Evolutionary conservation across 1,139 yeast genomes (phyloP), one percentile per base, ranked within the genome.

Genomic region (Taphrina flavorubra): DNA sequence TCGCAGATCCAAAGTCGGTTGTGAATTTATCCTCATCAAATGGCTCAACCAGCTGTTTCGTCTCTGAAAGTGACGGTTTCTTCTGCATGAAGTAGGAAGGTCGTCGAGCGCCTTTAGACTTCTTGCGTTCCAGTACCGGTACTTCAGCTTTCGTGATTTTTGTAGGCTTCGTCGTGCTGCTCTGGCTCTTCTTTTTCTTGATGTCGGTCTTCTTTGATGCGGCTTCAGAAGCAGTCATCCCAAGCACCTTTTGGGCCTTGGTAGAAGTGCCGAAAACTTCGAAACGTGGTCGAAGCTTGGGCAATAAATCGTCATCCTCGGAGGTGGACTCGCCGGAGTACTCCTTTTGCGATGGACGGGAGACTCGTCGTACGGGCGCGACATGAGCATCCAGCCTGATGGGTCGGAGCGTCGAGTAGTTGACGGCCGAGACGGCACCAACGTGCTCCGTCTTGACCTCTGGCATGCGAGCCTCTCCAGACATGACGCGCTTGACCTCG

Each of bases 161-260:
- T 2, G 6, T 16, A n/a, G 18, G 18, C 47, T 44, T 44, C 16
- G 18, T 14, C 13, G 47, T n/a, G 47, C 47, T 44, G 47, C 36
- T 20, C 36, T 20, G 53, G 31, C 36, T 49, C 53, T 49, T 49
- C 36, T 49, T 49, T 34, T 25, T 49, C 53, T 49, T 49, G 6
- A 49, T 49, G 4, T 49, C 53, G 6, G 53, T 8, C 53, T 49
- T 49, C n/a, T 49, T 20, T 6, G n/a, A 36, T 2, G 53, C 53
- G 8, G 6, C 10, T 6, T 49, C 53, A 37, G 39, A 8, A 1
- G 44, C 62, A 14, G 51, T 42, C 67, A 63, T 42, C 1, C 67
- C 67, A n/a, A 63, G 56, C 8, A 63, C 36, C 61, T 63, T 63
- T 34, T 53, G 61, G 14, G 67, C 67, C 20, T 63, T 63, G 44